phyloP scores from a whole-genome alignment of 1,139 yeast genomes.

The Sugiyamaella xylanicola region DNA sequence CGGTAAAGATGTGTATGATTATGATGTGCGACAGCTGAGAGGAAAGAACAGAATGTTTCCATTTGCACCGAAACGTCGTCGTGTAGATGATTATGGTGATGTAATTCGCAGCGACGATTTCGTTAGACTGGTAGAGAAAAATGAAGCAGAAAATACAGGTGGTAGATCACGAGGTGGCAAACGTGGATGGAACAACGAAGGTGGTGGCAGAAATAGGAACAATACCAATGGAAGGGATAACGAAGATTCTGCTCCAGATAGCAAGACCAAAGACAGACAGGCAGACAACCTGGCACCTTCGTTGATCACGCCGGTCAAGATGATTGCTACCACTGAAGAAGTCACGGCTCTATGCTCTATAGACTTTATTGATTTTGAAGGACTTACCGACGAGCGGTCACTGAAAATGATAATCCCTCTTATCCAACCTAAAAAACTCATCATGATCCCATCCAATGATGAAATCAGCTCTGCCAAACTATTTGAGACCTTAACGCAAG shows the following conservation, averaged over 20 bases:
- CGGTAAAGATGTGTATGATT: conserved; percentile 54
- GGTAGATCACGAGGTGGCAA: conserved; percentile 43
- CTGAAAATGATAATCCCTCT: conserved; percentile 75
- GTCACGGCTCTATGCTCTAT: conserved; percentile 67
- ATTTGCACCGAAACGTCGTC: conserved; percentile 55
- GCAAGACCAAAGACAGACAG: conserved; percentile 23
- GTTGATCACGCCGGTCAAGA: conserved; percentile 53
- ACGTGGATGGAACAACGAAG: conserved; percentile 40
- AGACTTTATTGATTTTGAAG: conserved; percentile 79
- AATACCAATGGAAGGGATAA: too few relatives aligned
- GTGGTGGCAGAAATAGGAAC: not conserved
- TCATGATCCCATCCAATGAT: conserved; percentile 45
- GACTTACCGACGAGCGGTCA: conserved; percentile 83
- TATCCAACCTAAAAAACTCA: conserved; percentile 74
- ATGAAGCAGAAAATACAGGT: conserved; percentile 25
- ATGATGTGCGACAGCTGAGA: conserved; percentile 60
- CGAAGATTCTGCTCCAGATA: not conserved
- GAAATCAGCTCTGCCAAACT: conserved; percentile 14
- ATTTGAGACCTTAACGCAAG: conserved; percentile 24
- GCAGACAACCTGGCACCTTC: conserved; percentile 42
- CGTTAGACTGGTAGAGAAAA: conserved; percentile 38
- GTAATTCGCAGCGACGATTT: conserved; percentile 66
- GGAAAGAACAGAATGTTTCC: conserved; percentile 82
- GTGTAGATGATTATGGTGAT: conserved; percentile 85
- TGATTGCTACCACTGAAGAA: conserved; percentile 45